Evolutionary conservation across 2,329 filamentous ascomycete genomes (phyloP), one percentile per base, ranked within the genome.

Genomic region (Ceratocystis papillata): DNA sequence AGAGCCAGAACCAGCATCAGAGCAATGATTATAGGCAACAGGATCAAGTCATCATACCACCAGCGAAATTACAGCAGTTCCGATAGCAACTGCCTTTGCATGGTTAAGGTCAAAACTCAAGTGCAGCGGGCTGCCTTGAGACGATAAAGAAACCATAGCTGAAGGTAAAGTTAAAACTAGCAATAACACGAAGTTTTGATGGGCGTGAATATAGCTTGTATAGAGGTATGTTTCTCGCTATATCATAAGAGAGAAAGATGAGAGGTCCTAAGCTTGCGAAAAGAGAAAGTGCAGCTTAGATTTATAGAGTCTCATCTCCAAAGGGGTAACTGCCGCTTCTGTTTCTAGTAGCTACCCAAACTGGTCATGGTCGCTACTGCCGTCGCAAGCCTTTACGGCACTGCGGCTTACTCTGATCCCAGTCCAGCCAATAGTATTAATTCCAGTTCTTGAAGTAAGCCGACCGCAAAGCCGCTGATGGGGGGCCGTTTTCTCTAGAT

Each of bases 131-230:
- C 55, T 37, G 28, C 55, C 28, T 33, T 28, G 6, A n/a, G 17
- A 20, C 12, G 55, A 59, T n/a, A 59, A 59, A 59, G 55, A 59
- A 59, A 37, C 55, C 55, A 59, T 59, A 8, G 17, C 25, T 33
- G 12, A 45, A 20, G 15, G n/a, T 8, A 28, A 59, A n/a, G 7
- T 8, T 10, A 1, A 12, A 5, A 53, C 37, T 15, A 15, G 37
- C 37, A 41, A 41, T 41, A 15, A 12, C 37, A 41, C 37, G 3
- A 41, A 41, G 37, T 15, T 15, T 15, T 3, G 37, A 41, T 15
- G 37, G 10, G 37, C 37, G 48, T n/a, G n/a, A 53, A 53, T 53
- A 53, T 2, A 8, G 22, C 48, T 8, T 20, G 48, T 20, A 12
- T n/a, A 22, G n/a, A 53, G n/a, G 5, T 8, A 8, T 53, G n/a